Conservation (phyloP, 2,329 filamentous ascomycete genomes). For the Shiraia bambusicola region DNA sequence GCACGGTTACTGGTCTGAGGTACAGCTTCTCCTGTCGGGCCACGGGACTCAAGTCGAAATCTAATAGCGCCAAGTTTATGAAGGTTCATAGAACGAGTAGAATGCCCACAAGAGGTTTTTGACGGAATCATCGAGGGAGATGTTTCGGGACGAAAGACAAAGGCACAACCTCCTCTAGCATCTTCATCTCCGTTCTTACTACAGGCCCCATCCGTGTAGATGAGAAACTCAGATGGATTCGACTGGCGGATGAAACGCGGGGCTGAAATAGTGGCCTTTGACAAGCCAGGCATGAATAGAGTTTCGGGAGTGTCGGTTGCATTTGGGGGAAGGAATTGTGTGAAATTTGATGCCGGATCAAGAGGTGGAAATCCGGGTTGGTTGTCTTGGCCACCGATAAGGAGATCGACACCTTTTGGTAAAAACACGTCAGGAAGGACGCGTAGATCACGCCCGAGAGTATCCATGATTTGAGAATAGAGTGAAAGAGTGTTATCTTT, state of each 20-base stretch:
- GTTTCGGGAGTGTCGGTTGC: conserved; percentile 5
- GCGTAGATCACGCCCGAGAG: neutral
- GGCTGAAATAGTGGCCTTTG: conserved; percentile 1
- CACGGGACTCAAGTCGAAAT: conserved; percentile 46
- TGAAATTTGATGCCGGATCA: conserved; percentile 6
- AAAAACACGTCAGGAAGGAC: neutral
- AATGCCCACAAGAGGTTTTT: conserved; percentile 3
- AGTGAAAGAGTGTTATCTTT: conserved; percentile 2
- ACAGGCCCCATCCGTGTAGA: conserved; percentile 53
- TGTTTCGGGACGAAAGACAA: conserved; percentile 22
- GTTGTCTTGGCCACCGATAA: conserved; percentile 3
- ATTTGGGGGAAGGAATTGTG: conserved; percentile 6
- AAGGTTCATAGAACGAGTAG: conserved; percentile 4
- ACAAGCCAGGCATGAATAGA: conserved; percentile 2
- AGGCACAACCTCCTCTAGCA: conserved; percentile 17
- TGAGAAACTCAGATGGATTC: conserved; percentile 28
- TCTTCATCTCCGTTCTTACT: conserved; percentile 45
- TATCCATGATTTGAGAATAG: conserved; percentile 1
- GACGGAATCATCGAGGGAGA: conserved; percentile 4
- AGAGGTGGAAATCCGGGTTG: conserved; percentile 4
- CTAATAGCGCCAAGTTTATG: conserved; percentile 3
- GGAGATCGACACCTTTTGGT: conserved; percentile 1
- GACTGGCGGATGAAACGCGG: conserved; percentile 3
- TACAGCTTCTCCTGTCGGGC: conserved; percentile 44
- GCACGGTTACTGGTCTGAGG: conserved; percentile 56